Evolutionary conservation across 768 basidiomycete species (phyloP), one percentile per base, ranked within the genome.

Genomic region (Hygrophorus pudorinus): DNA sequence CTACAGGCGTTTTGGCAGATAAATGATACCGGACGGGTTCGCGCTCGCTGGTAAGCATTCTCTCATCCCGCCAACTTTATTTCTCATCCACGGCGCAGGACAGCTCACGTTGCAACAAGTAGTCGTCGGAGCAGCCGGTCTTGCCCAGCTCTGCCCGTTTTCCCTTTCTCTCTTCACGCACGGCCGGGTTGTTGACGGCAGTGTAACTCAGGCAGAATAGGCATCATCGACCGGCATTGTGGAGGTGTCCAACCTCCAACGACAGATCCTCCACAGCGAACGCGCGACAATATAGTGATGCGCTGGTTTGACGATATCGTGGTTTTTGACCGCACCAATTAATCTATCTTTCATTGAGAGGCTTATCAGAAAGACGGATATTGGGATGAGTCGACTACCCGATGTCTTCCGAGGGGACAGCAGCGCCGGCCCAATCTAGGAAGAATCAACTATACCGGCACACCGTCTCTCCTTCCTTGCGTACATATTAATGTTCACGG

Each of bases 121-220:
- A 12, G 89, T 98, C 3, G 77, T 97, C 3, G 96, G 96, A 20
- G 96, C 93, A 12, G 96, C 96, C 0, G 96, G 96, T 7, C 71
- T 99, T 98, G 96, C 60, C 92, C 96, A 38, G 89, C 88, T 32
- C 69, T 99, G 38, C 90, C 29, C 21, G 20, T 27, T 27, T 31
- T 35, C 38, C 9, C n/a, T n/a, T n/a, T n/a, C n/a, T n/a, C n/a
- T n/a, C n/a, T n/a, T 33, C 11, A 18, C 30, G 38, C 12, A 11
- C 16, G 9, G 41, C 21, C 48, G 21, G 10, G 11, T 20, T 41
- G 5, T 2, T 29, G 18, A 39, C 6, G 2, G 3, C 27, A 20
- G 10, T 13, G 30, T 17, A 7, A 53, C 39, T 37, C 27, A 30
- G 93, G 93, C 10, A 71, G 72, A 32, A 73, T 98, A 41, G 86